phyloP scores from a whole-genome alignment of 176 grass and related monocot genomes.

The Avena eriantha region DNA sequence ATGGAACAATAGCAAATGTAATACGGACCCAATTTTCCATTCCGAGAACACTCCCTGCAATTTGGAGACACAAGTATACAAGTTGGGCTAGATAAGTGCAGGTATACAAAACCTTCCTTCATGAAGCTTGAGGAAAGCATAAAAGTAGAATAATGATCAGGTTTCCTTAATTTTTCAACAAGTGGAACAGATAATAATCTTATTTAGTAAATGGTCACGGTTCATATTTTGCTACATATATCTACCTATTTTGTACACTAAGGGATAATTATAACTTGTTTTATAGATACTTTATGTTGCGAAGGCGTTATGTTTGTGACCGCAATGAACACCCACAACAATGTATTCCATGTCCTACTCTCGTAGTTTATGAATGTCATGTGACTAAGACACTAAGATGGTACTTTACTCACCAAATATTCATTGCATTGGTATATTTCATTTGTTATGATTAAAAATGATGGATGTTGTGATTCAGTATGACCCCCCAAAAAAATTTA shows the following conservation, averaged over 20 bases:
- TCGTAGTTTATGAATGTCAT: background rate
- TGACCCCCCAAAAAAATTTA: background rate
- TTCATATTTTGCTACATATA: background rate
- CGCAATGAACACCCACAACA: background rate
- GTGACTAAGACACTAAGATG: background rate
- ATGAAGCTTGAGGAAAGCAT: too few species aligned
- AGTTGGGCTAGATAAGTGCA: background rate
- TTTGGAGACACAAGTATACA: background rate
- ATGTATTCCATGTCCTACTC: background rate
- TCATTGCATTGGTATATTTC: background rate
- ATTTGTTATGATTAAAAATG: background rate
- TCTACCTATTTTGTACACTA: background rate
- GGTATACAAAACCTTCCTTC: too few species aligned
- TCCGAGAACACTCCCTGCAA: conserved; percentile 54
- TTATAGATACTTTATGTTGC: background rate
- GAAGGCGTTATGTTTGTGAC: background rate
- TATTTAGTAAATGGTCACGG: background rate
- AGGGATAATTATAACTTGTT: background rate
- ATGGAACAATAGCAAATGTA: conserved; percentile 57
- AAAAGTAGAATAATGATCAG: background rate
- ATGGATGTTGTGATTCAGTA: background rate
- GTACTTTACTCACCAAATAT: background rate
- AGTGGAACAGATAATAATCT: background rate
- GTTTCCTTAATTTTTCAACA: background rate
- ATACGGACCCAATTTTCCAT: conserved; percentile 58